phyloP scores from a whole-genome alignment of 805 yeast genomes.

The Sugiyamaella valdiviana region DNA sequence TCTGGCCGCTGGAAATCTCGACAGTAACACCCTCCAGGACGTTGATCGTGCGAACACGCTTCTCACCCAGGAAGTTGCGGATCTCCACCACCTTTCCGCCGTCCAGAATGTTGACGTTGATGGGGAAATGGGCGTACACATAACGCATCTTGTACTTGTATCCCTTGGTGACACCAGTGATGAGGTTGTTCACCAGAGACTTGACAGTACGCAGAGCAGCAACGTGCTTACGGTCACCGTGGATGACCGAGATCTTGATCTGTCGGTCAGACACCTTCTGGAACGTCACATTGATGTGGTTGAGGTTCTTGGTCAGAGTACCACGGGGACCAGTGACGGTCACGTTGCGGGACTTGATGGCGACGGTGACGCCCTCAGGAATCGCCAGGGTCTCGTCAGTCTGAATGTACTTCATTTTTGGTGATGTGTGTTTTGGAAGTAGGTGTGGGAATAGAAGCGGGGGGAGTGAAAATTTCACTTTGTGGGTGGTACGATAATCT shows the following conservation, averaged over 20 bases:
- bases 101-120: constrained; percentile 88
- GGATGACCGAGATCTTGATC: constrained; percentile 88
- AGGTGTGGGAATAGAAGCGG: not conserved
- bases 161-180: constrained; percentile 98
- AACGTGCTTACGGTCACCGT: constrained; percentile 99
- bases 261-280: constrained; percentile 58
- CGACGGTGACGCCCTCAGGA: constrained; percentile 90
- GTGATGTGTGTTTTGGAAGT: not conserved
- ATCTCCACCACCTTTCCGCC: constrained; percentile 81
- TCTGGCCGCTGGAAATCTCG: constrained; percentile 72
- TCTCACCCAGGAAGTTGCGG: constrained; percentile 99
- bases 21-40: constrained; percentile 84
- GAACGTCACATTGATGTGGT: constrained; percentile 94
- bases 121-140: constrained; percentile 99
- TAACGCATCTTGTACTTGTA: constrained; percentile 99
- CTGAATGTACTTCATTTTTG: constrained; percentile 70
- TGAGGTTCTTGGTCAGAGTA: constrained; percentile 77
- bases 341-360: constrained; percentile 83
- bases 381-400: constrained; percentile 74
- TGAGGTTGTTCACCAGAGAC: constrained; percentile 86
- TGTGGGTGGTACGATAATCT: not conserved
- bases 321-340: constrained; percentile 98
- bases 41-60: constrained; percentile 84
- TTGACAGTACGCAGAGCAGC: constrained; percentile 98
- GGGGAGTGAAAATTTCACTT: not conserved